A percentile compares a stretch with the other conserved stretches of the same genome.
Evolutionary conservation across 495 filamentous ascomycete species (phyloP).

Genomic region (Coniosporium apollinis): DNA sequence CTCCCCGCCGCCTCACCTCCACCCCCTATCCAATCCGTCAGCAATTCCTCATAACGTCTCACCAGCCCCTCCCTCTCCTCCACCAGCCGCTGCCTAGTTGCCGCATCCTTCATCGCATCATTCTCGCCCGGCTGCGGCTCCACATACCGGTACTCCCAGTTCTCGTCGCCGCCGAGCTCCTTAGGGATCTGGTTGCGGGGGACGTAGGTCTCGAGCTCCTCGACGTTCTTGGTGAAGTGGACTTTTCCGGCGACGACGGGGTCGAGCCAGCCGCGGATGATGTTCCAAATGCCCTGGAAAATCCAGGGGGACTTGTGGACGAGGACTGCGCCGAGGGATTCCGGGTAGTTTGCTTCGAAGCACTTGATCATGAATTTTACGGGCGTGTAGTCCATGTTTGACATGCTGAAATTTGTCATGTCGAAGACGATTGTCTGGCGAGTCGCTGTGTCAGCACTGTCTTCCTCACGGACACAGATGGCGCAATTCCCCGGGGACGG

Average conservation of each 20-base stretch:
- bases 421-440: constrained; percentile 73
- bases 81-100: constrained; percentile 41
- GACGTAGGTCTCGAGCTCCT: constrained; percentile 68
- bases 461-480: too few species aligned
- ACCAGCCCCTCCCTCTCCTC: constrained; percentile 42
- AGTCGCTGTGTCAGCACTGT: constrained; percentile 1
- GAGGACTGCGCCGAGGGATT: constrained; percentile 78
- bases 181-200: constrained; percentile 50
- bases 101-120: constrained; percentile 46
- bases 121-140: constrained; percentile 65
- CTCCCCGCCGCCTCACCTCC: constrained; percentile 23
- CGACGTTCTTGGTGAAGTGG: constrained; percentile 73
- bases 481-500: too few species aligned
- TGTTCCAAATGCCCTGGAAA: constrained; percentile 71
- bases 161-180: constrained; percentile 68
- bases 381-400: constrained; percentile 96
- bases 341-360: constrained; percentile 97
- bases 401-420: constrained; percentile 80
- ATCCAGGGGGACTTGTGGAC: constrained; percentile 96
- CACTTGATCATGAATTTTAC: constrained; percentile 99
- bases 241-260: constrained; percentile 91
- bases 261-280: constrained; percentile 93
- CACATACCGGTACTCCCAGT: constrained; percentile 64
- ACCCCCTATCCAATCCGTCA: constrained; percentile 49
- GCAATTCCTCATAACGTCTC: constrained; percentile 50